phyloP scores from a whole-genome alignment of 352 stramenopile genomes.

The Peronospora belbahrii region DNA sequence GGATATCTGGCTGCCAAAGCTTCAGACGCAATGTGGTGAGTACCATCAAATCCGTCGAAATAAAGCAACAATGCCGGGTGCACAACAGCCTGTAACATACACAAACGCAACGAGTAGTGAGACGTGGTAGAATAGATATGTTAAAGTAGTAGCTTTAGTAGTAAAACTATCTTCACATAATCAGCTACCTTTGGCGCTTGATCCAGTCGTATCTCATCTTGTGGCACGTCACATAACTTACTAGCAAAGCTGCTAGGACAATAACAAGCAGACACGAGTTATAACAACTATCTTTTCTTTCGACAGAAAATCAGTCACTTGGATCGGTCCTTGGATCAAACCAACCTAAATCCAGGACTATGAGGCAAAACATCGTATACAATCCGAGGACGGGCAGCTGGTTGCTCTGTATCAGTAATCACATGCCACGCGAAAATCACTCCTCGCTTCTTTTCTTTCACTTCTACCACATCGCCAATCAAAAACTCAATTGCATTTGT shows the following conservation, averaged over 20 bases:
- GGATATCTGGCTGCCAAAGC: conserved; percentile 56
- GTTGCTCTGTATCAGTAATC: conserved; percentile 23
- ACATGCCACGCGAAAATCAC: conserved; percentile 61
- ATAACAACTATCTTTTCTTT: not conserved
- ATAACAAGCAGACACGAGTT: not conserved
- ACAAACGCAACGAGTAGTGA: not conserved
- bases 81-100: conserved; percentile 34
- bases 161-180: not conserved
- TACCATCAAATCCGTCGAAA: conserved; percentile 67
- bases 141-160: not conserved
- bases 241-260: conserved; percentile 31
- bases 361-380: conserved; percentile 70
- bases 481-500: conserved; percentile 41
- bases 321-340: not conserved
- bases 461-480: conserved; percentile 64
- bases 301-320: not conserved
- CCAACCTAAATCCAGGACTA: conserved; percentile 38
- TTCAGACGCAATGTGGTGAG: conserved; percentile 50
- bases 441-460: conserved; percentile 41
- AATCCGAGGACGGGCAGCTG: conserved; percentile 30
- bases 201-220: conserved; percentile 41
- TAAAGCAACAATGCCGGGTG: conserved; percentile 64
- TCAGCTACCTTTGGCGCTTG: conserved; percentile 34
- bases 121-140: not conserved
- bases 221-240: conserved; percentile 48